Evolutionary conservation across 2,329 filamentous ascomycete species (phyloP), one percentile per base, ranked within the genome.

Genomic region (Kalaharituber pfeilii): DNA sequence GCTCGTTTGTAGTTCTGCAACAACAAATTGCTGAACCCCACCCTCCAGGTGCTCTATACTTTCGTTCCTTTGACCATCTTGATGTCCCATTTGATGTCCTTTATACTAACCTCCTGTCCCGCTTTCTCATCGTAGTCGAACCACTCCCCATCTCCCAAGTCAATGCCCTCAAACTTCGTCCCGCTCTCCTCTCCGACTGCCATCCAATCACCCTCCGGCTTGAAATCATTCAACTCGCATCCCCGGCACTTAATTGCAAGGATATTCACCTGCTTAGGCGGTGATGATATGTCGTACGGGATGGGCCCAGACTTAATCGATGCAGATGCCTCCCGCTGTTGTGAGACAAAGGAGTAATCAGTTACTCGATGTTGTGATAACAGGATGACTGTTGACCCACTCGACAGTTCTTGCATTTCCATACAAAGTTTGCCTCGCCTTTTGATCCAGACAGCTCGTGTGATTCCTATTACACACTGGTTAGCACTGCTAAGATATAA

Each of bases 381-480:
- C n/a, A 47, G n/a, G 24, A 47, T 22, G 5, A 47, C 11, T 18
- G 42, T 18, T 22, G 18, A 67, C 70, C 27, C 62, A 91, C 87
- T 78, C 91, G 93, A 80, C 91, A 98, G 67, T 91, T 89, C 70
- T 93, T 94, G 76, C 91, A 98, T 69, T 81, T 88, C 89, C 91
- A 98, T n/a, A 98, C 91, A 69, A 98, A 98, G 69, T 96, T 96
- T 57, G 91, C 91, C 69, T 96, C 88, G 60, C 91, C 91, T 65
- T 86, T 79, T 68, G 88, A 95, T 30, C 88, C 88, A 60, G 86
- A 91, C 68, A 95, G 80, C 60, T 95, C 87, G 66, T 93, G 88
- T 65, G 74, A 76, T 67, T 96, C 89, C 86, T 94, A 59, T 13
- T 20, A 15, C 15, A 25, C 22, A 15, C 8, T 30, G 26, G 50